Percentiles rank a stretch among this genome's conserved stretches.
phyloP scores from a whole-genome alignment of 352 stramenopile genomes.

The Globisporangium okanoganense region DNA sequence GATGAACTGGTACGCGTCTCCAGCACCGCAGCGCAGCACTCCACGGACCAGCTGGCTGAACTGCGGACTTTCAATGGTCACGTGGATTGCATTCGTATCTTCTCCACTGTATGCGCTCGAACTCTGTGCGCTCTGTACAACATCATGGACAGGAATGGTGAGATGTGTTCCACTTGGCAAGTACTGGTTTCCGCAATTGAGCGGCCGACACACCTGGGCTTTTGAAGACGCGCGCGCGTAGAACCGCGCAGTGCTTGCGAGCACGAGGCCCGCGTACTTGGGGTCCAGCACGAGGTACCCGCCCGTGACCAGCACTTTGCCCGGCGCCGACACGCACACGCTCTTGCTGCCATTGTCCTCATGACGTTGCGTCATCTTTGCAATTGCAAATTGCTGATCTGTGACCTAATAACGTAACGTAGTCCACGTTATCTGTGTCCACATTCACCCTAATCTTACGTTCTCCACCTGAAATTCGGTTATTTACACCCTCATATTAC shows the following conservation, averaged over 20 bases:
- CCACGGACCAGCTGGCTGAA: slow-evolving; percentile 69
- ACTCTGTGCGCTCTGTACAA: no score
- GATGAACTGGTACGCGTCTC: slow-evolving; percentile 24
- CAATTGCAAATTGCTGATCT: neutral
- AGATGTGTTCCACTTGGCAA: neutral
- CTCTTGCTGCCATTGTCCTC: neutral
- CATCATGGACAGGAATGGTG: neutral
- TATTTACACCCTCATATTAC: neutral
- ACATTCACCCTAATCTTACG: neutral
- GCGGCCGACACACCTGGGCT: neutral
- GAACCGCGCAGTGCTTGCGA: slow-evolving; percentile 92
- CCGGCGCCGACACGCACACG: slow-evolving; percentile 88
- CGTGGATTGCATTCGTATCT: slow-evolving; percentile 2
- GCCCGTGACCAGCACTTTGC: slow-evolving; percentile 96
- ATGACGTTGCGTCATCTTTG: neutral
- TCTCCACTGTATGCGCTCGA: neutral
- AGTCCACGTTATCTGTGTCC: neutral
- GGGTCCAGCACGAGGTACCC: slow-evolving; percentile 96
- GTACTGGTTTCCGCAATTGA: neutral
- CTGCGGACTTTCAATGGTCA: slow-evolving; percentile 88
- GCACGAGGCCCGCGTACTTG: slow-evolving; percentile 85
- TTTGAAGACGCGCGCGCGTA: slow-evolving; percentile 53
- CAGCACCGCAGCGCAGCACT: slow-evolving; percentile 20
- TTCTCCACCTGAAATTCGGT: neutral
- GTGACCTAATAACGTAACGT: no score